Base-by-base conservation (phyloP, 2,329 filamentous ascomycete species). In the Fusarium compactum region DNA sequence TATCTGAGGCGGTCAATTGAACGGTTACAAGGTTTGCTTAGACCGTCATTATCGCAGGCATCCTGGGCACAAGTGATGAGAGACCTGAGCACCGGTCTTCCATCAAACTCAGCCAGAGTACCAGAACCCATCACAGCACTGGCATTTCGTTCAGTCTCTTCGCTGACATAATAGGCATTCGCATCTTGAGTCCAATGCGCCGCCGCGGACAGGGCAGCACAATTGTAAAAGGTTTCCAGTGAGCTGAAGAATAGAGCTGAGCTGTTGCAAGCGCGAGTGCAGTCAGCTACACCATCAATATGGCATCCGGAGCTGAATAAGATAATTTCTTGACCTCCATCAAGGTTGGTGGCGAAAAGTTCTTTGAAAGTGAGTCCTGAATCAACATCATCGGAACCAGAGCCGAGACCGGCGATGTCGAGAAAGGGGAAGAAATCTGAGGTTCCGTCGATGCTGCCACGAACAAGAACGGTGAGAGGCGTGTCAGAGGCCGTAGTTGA, bases 161-260 rank as follows among this genome's bases (percentile, higher is more conserved):
- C 67, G 24, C 69, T 76, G 43, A 81, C 66, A 55, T 78, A 76
- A 56, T 77, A 80, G 15, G 62, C 58, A 15, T 66, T 71, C 2
- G 62, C 65, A n/a, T 79, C 76, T 20, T 70, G 71, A 8, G 76
- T 77, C 78, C 79, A 79, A 70, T 80, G 76, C 16, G 76, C 71
- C 12, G 80, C 76, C 6, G 79, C 77, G 6, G 80, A 75, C 24
- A 81, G 65, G 6, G 80, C 78, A 24, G 78, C 78, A 47, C 80
- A 81, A 67, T 81, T 81, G 73, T 81, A 81, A 48, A 81, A 81
- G 2, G 78, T 80, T 63, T 81, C 80, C 8, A 80, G 64, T 2
- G 78, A 80, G 54, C 74, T 74, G 58, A 81, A 81, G 62, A 80
- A 75, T 40, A 71, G 62, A 16, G 67, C 44, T 1, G 76, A 69